A percentile compares a stretch with the other conserved stretches of the same genome.
Evolutionary conservation across 257 asterid genomes (phyloP).

Genomic region (Eustoma russellianum): DNA sequence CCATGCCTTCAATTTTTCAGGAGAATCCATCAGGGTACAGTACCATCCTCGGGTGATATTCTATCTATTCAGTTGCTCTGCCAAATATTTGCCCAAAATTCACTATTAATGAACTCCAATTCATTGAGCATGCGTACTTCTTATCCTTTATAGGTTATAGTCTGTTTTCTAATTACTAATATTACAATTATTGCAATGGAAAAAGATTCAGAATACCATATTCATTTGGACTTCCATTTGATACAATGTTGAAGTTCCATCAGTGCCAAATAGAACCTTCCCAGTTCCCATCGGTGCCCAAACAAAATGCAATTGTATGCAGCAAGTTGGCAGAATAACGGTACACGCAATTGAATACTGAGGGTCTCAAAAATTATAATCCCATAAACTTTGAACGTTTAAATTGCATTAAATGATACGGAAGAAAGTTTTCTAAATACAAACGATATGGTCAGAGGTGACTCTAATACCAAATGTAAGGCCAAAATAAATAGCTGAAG

Average conservation of each 20-base stretch:
- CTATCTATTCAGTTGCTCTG: slow-evolving; percentile 96
- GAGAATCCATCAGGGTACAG: slow-evolving; percentile 75
- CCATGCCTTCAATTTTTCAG: slow-evolving; percentile 63
- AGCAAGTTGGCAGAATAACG: too few species aligned
- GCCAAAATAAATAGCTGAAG: too few species aligned
- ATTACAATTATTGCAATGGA: background rate
- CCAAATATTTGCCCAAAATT: slow-evolving; percentile 95
- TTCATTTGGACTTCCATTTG: slow-evolving; percentile 31
- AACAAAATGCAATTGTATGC: too few species aligned
- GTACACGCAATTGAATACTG: too few species aligned
- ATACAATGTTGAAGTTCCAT: slow-evolving; percentile 87
- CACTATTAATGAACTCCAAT: slow-evolving; percentile 76
- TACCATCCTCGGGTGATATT: slow-evolving; percentile 55
- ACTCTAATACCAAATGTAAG: too few species aligned
- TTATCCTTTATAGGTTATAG: slow-evolving; percentile 55
- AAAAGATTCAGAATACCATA: background rate
- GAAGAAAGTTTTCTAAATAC: too few species aligned
- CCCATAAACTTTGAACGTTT: too few species aligned
- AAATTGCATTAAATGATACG: too few species aligned
- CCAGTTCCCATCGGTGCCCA: slow-evolving; percentile 82
- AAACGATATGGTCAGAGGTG: too few species aligned
- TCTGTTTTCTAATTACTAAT: slow-evolving; percentile 48
- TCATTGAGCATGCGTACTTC: slow-evolving; percentile 80
- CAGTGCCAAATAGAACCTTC: slow-evolving; percentile 73
- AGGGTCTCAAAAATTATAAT: too few species aligned